phyloP scores from a whole-genome alignment of 2,329 filamentous ascomycete species.

The Ceratocystis lukuohia region DNA sequence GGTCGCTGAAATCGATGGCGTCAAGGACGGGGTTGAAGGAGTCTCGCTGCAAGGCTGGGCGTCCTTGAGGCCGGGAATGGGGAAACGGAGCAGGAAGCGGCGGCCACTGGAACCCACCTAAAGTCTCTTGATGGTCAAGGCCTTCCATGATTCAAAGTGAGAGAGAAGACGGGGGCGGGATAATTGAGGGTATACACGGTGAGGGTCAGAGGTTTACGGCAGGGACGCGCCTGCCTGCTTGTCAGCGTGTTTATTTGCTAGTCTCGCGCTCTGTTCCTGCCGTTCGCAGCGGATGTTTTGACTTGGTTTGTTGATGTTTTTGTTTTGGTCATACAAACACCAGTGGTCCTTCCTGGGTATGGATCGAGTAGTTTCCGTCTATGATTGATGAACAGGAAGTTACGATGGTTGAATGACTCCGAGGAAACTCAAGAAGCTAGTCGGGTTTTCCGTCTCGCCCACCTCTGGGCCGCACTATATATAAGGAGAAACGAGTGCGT shows the following conservation, averaged over 20 bases:
- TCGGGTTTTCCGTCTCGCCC: too few relatives aligned
- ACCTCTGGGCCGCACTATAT: too few relatives aligned
- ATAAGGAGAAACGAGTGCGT: too few relatives aligned
- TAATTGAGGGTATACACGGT: not conserved
- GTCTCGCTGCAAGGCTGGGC: not conserved
- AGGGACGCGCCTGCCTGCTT: not conserved
- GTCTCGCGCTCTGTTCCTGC: not conserved
- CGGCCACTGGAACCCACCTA: conserved; percentile 11
- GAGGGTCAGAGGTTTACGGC: not conserved
- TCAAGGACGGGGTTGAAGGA: not conserved
- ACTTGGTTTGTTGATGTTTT: conserved; percentile 1
- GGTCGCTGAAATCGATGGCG: not conserved
- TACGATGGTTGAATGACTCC: not conserved
- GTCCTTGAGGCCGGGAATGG: not conserved
- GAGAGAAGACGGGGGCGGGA: not conserved
- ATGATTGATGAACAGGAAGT: not conserved
- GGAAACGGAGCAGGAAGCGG: conserved; percentile 11
- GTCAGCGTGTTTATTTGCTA: not conserved
- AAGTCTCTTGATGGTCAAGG: not conserved
- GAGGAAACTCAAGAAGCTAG: too few relatives aligned
- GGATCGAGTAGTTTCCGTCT: not conserved
- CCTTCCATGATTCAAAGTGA: not conserved
- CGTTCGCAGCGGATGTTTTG: not conserved
- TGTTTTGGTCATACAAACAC: not conserved
- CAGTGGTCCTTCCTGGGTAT: not conserved